Conservation (phyloP, 1,284 basidiomycete genomes). For the Ustilago lituana region DNA sequence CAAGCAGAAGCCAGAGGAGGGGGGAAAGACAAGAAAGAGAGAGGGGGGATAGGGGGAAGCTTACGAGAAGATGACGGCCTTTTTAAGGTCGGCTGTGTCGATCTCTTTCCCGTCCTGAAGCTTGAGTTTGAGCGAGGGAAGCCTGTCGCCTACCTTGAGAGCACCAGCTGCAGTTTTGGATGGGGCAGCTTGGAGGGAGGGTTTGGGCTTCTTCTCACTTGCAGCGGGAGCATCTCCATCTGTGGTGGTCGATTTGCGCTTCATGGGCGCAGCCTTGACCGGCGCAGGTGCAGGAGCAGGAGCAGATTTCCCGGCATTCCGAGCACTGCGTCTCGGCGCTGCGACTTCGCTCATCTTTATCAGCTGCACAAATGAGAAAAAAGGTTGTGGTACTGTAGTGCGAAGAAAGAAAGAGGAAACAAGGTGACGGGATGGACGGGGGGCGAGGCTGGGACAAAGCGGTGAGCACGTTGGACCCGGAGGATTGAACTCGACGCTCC, state of each 20-base stretch:
- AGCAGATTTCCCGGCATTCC: constrained; percentile 33
- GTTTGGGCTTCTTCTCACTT: constrained; percentile 29
- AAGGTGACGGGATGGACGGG: too few relatives aligned
- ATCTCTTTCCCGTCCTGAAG: constrained; percentile 36
- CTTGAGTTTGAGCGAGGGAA: constrained; percentile 80
- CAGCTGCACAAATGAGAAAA: not conserved
- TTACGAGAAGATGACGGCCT: constrained; percentile 47
- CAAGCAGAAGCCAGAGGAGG: too few relatives aligned
- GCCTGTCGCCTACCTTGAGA: constrained; percentile 78
- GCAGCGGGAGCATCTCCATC: not conserved
- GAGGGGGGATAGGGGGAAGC: not conserved
- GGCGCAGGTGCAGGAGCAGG: constrained; percentile 10
- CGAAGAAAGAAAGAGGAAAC: too few relatives aligned
- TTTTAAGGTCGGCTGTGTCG: constrained; percentile 16
- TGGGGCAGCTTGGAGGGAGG: not conserved
- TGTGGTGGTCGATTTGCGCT: constrained; percentile 8
- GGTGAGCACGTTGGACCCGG: too few relatives aligned
- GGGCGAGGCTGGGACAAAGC: too few relatives aligned
- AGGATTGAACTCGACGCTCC: too few relatives aligned
- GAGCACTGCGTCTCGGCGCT: constrained; percentile 32
- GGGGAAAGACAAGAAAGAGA: too few relatives aligned
- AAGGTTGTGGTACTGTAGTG: too few relatives aligned
- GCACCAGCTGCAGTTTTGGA: constrained; percentile 1
- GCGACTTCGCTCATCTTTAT: constrained; percentile 9
- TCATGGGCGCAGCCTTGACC: constrained; percentile 6